Conservation (phyloP, 2,329 filamentous ascomycete species). For the Hirsutella rhossiliensis region DNA sequence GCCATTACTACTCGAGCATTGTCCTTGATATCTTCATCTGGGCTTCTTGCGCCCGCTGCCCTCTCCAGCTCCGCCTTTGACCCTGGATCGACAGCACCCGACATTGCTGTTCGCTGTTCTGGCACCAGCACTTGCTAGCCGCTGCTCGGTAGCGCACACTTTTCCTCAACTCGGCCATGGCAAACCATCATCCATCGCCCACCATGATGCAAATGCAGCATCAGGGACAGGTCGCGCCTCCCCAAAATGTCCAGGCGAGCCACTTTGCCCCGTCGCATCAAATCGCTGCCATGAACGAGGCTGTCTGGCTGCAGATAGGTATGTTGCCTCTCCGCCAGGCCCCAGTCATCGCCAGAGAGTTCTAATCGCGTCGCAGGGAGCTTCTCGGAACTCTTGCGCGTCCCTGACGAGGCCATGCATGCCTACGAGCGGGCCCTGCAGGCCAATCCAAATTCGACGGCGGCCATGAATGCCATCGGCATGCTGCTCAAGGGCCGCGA, state of each 20-base stretch:
- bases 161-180: constrained; percentile 36
- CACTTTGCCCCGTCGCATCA: constrained; percentile 60
- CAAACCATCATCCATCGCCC: constrained; percentile 70
- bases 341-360: background rate
- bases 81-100: constrained; percentile 3
- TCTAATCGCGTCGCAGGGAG: constrained; percentile 44
- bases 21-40: background rate
- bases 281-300: constrained; percentile 69
- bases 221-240: constrained; percentile 46
- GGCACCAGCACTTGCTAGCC: constrained; percentile 3
- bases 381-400: constrained; percentile 76
- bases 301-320: constrained; percentile 90
- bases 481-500: constrained; percentile 84
- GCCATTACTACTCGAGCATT: background rate
- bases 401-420: constrained; percentile 76
- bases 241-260: constrained; percentile 41
- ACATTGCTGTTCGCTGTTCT: constrained; percentile 8
- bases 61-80: background rate
- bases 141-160: constrained; percentile 7
- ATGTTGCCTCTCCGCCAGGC: constrained; percentile 22
- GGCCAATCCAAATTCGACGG: constrained; percentile 79
- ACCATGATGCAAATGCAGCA: constrained; percentile 59
- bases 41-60: background rate
- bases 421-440: constrained; percentile 84
- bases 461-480: constrained; percentile 89